phyloP scores from a whole-genome alignment of 139 green algal species.

The Nannochloris sp. region DNA sequence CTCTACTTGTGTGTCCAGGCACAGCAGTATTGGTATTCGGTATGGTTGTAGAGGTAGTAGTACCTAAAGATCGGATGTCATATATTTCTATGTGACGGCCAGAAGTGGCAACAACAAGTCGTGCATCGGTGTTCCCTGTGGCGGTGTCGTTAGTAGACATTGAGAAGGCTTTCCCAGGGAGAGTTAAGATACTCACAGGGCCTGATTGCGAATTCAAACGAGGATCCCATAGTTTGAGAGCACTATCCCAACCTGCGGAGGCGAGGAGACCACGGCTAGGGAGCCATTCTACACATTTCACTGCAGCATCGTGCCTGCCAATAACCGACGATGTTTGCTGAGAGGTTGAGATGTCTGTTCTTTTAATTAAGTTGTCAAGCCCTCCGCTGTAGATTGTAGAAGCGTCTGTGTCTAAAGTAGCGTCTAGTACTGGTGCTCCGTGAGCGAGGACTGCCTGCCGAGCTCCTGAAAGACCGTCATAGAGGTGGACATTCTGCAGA shows the following conservation, averaged over 20 bases:
- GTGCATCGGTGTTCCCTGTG: no score
- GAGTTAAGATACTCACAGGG: conserved; percentile 23
- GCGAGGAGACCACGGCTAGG: conserved; percentile 43
- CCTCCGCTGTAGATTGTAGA: conserved; percentile 39
- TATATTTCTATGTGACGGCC: conserved; percentile 72
- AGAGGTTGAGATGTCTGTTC: conserved; percentile 48
- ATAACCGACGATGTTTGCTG: conserved; percentile 25
- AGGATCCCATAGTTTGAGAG: conserved; percentile 68
- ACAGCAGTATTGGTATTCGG: no score
- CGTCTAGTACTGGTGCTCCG: conserved; percentile 62
- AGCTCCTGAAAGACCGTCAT: conserved; percentile 40
- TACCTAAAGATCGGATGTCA: conserved; percentile 48
- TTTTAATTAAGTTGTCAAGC: conserved; percentile 49
- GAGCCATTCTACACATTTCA: conserved; percentile 48
- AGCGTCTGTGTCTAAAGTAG: conserved; percentile 49
- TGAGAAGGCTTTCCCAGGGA: conserved; percentile 72
- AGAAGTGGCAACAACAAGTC: conserved; percentile 71
- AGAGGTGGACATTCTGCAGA: conserved; percentile 50
- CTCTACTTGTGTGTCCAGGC: conserved; percentile 18
- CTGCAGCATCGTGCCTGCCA: conserved; percentile 36
- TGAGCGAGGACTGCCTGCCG: conserved; percentile 34
- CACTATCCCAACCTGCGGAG: conserved; percentile 65
- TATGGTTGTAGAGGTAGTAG: no score
- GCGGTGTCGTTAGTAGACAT: conserved; percentile 33
- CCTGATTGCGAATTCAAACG: conserved; percentile 29